Evolutionary conservation across 2,329 filamentous ascomycete species (phyloP).

Genomic region (Diaporthe ampelina): DNA sequence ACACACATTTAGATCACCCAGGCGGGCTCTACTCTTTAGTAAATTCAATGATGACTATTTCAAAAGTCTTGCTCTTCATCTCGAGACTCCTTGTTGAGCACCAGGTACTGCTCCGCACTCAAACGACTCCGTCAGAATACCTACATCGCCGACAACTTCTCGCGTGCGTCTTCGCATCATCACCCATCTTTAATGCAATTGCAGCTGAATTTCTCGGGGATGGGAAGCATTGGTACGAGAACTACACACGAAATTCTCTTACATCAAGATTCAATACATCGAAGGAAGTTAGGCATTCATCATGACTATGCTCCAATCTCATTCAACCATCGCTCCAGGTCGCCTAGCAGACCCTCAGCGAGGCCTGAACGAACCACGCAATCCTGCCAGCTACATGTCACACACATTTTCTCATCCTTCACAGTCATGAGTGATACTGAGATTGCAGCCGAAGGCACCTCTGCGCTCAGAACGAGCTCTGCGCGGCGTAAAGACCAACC

Average conservation of each 20-base stretch:
- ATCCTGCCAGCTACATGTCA: not conserved
- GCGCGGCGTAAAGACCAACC: not conserved
- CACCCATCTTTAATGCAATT: too few relatives aligned
- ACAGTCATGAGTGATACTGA: not conserved
- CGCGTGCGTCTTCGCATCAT: too few relatives aligned
- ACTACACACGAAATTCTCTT: not conserved
- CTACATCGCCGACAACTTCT: too few relatives aligned
- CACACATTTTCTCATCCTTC: not conserved
- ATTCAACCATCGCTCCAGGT: not conserved
- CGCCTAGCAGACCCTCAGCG: not conserved
- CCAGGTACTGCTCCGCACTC: too few relatives aligned
- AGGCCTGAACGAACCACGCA: not conserved
- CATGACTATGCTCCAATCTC: not conserved
- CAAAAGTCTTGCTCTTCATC: not conserved
- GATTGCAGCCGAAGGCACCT: not conserved
- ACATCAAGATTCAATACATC: not conserved
- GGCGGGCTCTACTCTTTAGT: not conserved
- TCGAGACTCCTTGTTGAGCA: not conserved
- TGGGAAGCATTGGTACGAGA: not conserved
- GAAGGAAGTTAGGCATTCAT: not conserved
- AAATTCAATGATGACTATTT: conserved; percentile 1
- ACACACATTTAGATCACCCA: not conserved
- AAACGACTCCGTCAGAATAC: too few relatives aligned
- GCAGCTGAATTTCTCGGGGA: too few relatives aligned
- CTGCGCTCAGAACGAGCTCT: not conserved